Conservation (phyloP, 257 asterid species). For the Cynanchum wilfordii region DNA sequence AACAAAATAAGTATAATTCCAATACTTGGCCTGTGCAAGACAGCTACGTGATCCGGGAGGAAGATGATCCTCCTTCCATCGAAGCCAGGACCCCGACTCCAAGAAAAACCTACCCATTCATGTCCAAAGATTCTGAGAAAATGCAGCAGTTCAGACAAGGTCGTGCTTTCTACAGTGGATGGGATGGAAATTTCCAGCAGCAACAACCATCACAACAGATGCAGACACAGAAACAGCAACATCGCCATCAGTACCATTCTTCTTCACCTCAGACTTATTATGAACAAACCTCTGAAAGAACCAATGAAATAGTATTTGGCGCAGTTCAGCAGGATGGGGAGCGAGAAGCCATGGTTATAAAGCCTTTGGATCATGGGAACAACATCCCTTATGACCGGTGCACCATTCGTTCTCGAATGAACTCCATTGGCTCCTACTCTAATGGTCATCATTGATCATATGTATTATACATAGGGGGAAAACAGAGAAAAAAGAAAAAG, state of each 20-base stretch:
- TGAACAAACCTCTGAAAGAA: conserved; percentile 54
- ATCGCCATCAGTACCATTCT: conserved; percentile 62
- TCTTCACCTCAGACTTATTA: conserved; percentile 61
- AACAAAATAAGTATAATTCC: conserved; percentile 34
- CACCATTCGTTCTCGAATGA: conserved; percentile 38
- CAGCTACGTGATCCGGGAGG: conserved; percentile 68
- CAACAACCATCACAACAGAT: conserved; percentile 43
- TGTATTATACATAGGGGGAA: conserved; percentile 5
- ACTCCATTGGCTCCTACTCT: conserved; percentile 29
- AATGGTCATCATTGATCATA: conserved; percentile 41
- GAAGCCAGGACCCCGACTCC: conserved; percentile 85
- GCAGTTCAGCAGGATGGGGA: conserved; percentile 66
- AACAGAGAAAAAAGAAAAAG: no score
- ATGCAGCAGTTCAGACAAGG: conserved; percentile 83
- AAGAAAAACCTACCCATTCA: conserved; percentile 82
- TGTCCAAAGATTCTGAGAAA: conserved; percentile 78
- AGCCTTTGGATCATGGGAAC: conserved; percentile 60
- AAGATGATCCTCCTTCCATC: conserved; percentile 71
- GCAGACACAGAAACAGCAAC: conserved; percentile 56
- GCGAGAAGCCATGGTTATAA: conserved; percentile 43
- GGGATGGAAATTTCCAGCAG: conserved; percentile 54
- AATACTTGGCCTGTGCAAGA: conserved; percentile 72
- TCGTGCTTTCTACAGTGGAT: conserved; percentile 63
- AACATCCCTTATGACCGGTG: conserved; percentile 32
- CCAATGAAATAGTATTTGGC: conserved; percentile 75